These are phyloP conservation scores for Hypoxylon intermedium DNA, from an alignment of 495 filamentous ascomycete species.

Conservation along the genomic window DNA sequence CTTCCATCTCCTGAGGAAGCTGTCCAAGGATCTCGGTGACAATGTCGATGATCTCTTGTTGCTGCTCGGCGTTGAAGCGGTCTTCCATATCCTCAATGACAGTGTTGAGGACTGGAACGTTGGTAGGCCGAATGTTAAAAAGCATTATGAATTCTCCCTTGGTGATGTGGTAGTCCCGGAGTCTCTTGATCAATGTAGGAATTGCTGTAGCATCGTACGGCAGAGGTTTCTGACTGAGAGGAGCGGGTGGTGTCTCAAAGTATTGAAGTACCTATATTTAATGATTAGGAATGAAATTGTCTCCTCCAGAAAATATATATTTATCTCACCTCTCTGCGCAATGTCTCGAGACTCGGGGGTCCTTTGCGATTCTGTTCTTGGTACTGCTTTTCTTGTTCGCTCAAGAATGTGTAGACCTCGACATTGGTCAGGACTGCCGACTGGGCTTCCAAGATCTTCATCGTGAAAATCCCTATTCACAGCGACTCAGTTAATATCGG, in stretches of 20 bases:
- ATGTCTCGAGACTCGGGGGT: slow-evolving; percentile 48
- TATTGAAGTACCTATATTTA: slow-evolving; percentile 46
- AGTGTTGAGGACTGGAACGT: slow-evolving; percentile 45
- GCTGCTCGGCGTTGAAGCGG: slow-evolving; percentile 53
- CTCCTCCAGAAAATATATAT: not conserved
- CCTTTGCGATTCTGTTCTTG: slow-evolving; percentile 48
- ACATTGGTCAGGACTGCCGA: slow-evolving; percentile 55
- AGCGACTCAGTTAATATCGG: not conserved
- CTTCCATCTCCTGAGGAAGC: slow-evolving; percentile 37
- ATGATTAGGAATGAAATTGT: slow-evolving; percentile 3
- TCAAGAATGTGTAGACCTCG: slow-evolving; percentile 57
- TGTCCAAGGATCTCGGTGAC: slow-evolving; percentile 53
- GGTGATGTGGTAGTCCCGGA: slow-evolving; percentile 49
- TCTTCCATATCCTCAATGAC: slow-evolving; percentile 55
- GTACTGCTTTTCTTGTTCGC: slow-evolving; percentile 49
- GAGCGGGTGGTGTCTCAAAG: slow-evolving; percentile 48
- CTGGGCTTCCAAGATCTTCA: slow-evolving; percentile 60
- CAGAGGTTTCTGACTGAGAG: slow-evolving; percentile 52
- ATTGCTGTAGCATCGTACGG: slow-evolving; percentile 44
- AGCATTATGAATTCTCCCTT: slow-evolving; percentile 57
- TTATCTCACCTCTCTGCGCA: slow-evolving; percentile 42
- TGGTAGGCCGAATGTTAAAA: slow-evolving; percentile 53
- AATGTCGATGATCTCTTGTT: slow-evolving; percentile 51
- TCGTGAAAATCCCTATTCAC: slow-evolving; percentile 28
- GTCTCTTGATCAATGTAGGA: slow-evolving; percentile 44